Evolutionary conservation across 1,139 yeast genomes (phyloP).

Genomic region (Suhomyces bribrorum): DNA sequence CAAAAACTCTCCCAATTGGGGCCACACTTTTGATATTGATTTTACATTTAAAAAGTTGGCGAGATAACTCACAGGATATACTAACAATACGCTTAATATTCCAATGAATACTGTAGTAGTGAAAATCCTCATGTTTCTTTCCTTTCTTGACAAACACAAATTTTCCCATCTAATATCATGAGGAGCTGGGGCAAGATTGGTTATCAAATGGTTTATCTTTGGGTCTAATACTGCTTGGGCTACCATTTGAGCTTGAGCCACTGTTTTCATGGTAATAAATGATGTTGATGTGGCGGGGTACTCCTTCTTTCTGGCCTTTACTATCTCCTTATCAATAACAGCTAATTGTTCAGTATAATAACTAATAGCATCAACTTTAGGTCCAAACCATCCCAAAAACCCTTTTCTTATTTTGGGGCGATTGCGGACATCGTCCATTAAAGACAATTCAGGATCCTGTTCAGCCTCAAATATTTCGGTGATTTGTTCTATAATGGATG

Average conservation of each 20-base stretch:
- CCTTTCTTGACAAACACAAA: slow-evolving; percentile 57
- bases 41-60: slow-evolving; percentile 71
- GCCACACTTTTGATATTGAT: slow-evolving; percentile 71
- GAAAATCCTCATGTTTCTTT: slow-evolving; percentile 60
- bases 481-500: slow-evolving; percentile 23
- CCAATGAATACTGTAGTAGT: slow-evolving; percentile 65
- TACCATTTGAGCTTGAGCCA: slow-evolving; percentile 85
- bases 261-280: slow-evolving; percentile 81
- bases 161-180: slow-evolving; percentile 84
- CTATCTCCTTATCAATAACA: slow-evolving; percentile 58
- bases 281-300: slow-evolving; percentile 68
- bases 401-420: slow-evolving; percentile 59
- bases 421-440: slow-evolving; percentile 31
- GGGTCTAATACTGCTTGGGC: slow-evolving; percentile 90
- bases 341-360: slow-evolving; percentile 58
- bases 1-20: slow-evolving; percentile 65
- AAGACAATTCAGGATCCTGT: slow-evolving; percentile 17
- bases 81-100: slow-evolving; percentile 62
- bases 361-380: slow-evolving; percentile 64
- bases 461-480: slow-evolving; percentile 15
- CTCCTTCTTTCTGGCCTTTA: slow-evolving; percentile 56
- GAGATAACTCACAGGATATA: slow-evolving; percentile 71
- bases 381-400: slow-evolving; percentile 54
- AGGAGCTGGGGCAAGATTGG: slow-evolving; percentile 84
- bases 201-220: slow-evolving; percentile 67